Conservation (phyloP, 169 alveolate genomes). For the Plasmodium berghei region DNA sequence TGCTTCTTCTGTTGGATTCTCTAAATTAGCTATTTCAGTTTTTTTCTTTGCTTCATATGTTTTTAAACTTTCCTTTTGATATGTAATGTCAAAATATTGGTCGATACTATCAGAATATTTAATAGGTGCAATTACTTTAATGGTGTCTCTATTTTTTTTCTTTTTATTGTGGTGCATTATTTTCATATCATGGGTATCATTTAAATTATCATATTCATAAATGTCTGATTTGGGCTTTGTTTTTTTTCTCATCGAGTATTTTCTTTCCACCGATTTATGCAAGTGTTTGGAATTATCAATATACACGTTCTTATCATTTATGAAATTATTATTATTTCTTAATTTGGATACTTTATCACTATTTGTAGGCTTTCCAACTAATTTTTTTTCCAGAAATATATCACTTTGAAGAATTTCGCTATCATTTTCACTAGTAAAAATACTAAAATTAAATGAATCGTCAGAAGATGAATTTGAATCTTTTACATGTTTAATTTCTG, state of each 20-base stretch:
- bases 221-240: constrained; percentile 1
- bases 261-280: constrained; percentile 1
- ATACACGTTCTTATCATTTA: not conserved
- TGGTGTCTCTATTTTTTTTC: not conserved
- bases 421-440: constrained; percentile 46
- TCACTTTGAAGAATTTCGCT: not conserved
- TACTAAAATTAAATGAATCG: constrained; percentile 11
- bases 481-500: too few species aligned
- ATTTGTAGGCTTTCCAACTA: not conserved
- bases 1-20: constrained; percentile 4
- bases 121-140: not conserved
- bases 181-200: constrained; percentile 4
- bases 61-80: not conserved
- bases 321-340: not conserved
- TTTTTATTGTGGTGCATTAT: not conserved
- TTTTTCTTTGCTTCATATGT: not conserved
- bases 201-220: constrained; percentile 7
- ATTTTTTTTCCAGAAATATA: not conserved
- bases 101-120: not conserved
- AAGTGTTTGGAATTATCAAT: not conserved
- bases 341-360: not conserved
- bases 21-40: not conserved
- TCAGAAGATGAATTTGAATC: constrained; percentile 4
- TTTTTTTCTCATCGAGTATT: constrained; percentile 39
- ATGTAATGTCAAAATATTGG: too few species aligned